Evolutionary conservation across 345 rosid genomes (phyloP).

Genomic region (Trapa bicornis): DNA sequence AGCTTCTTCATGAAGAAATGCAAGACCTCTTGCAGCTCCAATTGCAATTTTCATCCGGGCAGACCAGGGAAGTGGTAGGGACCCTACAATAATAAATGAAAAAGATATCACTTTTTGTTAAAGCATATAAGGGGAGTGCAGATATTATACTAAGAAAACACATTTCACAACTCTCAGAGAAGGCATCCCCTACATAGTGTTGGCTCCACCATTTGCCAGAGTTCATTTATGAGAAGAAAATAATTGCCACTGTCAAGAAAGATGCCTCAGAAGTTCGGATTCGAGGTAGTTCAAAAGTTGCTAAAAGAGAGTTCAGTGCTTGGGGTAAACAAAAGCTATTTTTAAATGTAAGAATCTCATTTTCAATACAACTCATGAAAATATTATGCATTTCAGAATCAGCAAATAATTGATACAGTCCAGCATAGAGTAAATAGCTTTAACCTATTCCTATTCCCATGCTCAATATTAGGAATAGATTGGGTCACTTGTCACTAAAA

Average conservation of each 20-base stretch:
- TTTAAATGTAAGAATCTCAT: background rate
- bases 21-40: constrained; percentile 94
- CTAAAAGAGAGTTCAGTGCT: background rate
- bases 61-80: constrained; percentile 96
- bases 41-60: constrained; percentile 90
- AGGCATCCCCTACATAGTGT: background rate
- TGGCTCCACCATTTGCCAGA: no score
- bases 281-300: background rate
- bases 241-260: background rate
- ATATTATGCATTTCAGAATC: background rate
- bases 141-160: background rate
- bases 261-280: background rate
- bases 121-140: background rate
- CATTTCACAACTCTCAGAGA: background rate
- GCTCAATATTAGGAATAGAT: background rate
- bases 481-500: no score
- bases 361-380: background rate
- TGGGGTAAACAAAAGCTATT: background rate
- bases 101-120: no score
- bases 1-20: constrained; percentile 96
- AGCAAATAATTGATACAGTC: background rate
- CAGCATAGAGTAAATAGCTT: background rate
- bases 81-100: constrained; percentile 32
- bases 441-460: background rate
- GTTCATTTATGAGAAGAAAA: background rate